Evolutionary conservation across 2,329 filamentous ascomycete species (phyloP).

Genomic region (Aspergillus caelatus): DNA sequence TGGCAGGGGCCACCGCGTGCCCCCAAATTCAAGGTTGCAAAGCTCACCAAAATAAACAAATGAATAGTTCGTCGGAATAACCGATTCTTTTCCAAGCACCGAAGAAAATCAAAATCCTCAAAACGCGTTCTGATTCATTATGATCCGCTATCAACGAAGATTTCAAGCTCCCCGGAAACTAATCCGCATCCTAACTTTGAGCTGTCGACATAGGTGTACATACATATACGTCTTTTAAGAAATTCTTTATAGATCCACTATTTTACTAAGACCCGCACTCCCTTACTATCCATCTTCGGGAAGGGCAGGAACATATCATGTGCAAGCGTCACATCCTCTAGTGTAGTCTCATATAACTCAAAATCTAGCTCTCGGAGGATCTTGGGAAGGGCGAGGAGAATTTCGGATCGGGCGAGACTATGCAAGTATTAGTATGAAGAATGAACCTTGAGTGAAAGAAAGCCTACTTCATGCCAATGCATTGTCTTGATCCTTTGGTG

Average conservation of each 20-base stretch:
- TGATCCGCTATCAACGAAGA: too few species aligned
- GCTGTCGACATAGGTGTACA: neutral
- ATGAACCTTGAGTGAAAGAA: neutral
- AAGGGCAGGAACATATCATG: constrained; percentile 30
- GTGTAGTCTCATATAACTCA: constrained; percentile 35
- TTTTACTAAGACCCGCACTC: constrained; percentile 22
- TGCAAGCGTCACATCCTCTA: constrained; percentile 31
- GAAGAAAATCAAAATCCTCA: too few species aligned
- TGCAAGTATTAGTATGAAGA: neutral
- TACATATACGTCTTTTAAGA: neutral
- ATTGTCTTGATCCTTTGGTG: constrained; percentile 49
- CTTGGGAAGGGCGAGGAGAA: constrained; percentile 32
- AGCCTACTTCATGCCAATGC: constrained; percentile 49
- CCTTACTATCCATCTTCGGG: constrained; percentile 21
- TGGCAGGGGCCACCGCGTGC: too few species aligned
- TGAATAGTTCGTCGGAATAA: fast-evolving
- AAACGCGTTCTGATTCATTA: too few species aligned
- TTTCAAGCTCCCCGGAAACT: neutral
- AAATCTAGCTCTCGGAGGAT: constrained; percentile 34
- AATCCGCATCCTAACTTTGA: neutral
- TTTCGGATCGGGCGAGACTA: constrained; percentile 38
- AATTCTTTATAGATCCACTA: neutral
- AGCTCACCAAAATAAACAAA: neutral
- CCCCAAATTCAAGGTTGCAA: too few species aligned
- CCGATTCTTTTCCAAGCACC: neutral